These are phyloP conservation scores for Globisporangium perplexum DNA, from an alignment of 352 stramenopile genomes.

Conservation along the genomic window DNA sequence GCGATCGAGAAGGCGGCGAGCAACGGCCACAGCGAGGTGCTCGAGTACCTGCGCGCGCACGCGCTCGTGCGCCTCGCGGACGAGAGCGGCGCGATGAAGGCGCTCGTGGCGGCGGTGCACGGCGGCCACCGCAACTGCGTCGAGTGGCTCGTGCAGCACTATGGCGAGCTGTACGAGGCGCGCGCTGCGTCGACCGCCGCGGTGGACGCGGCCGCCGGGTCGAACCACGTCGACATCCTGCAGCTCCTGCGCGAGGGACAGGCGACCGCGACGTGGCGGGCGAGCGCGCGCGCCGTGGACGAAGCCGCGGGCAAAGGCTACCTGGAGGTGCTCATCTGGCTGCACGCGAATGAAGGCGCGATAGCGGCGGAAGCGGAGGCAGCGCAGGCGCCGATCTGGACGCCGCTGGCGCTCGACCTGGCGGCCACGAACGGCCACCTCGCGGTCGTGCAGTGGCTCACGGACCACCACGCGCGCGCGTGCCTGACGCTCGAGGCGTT, in stretches of 20 bases:
- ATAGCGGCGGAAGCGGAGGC: constrained; percentile 2
- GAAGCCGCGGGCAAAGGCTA: constrained; percentile 48
- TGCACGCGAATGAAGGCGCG: constrained; percentile 27
- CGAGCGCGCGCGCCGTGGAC: constrained; percentile 50
- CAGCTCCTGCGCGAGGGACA: constrained; percentile 34
- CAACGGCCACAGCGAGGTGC: constrained; percentile 54
- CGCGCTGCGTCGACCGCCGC: constrained; percentile 24
- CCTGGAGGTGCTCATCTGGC: constrained; percentile 46
- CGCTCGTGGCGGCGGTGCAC: constrained; percentile 44
- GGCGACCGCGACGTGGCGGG: constrained; percentile 35
- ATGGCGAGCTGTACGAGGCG: constrained; percentile 29
- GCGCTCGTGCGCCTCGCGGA: constrained; percentile 39
- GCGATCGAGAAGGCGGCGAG: constrained; percentile 59
- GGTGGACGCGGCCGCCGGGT: constrained; percentile 47
- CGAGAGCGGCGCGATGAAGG: constrained; percentile 45
- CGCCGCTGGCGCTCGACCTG: constrained; percentile 44
- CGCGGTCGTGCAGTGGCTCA: constrained; percentile 53
- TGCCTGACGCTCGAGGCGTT: constrained; percentile 49
- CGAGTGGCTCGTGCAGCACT: constrained; percentile 50
- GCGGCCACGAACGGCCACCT: constrained; percentile 62
- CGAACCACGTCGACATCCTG: constrained; percentile 53
- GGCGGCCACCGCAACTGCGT: constrained; percentile 48
- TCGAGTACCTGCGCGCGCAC: constrained; percentile 51
- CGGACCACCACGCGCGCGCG: constrained; percentile 36
- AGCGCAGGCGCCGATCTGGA: constrained; percentile 24